A percentile compares a stretch with the other conserved stretches of the same genome.
Evolutionary conservation across 2,329 filamentous ascomycete genomes (phyloP).

Genomic region (Metarhizium album): DNA sequence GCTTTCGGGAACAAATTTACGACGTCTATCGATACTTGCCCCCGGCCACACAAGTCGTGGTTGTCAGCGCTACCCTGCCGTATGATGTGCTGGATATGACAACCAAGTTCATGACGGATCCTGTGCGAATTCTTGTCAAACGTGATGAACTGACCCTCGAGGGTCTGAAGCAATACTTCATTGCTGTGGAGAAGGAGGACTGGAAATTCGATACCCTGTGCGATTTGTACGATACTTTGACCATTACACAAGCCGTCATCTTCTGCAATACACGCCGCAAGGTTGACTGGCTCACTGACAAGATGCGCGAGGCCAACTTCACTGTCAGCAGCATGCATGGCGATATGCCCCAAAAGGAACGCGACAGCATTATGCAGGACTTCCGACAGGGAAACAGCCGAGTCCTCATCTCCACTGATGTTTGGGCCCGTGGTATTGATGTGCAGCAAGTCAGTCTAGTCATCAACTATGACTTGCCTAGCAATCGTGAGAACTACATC

Average conservation of each 20-base stretch:
- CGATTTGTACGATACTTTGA: conserved; percentile 96
- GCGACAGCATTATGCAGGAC: conserved; percentile 98
- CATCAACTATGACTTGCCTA: conserved; percentile 97
- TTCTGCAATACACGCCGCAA: conserved; percentile 99
- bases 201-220: conserved; percentile 99
- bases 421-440: conserved; percentile 97
- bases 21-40: conserved; percentile 96
- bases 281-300: conserved; percentile 98
- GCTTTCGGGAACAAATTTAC: conserved; percentile 98
- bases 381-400: conserved; percentile 94
- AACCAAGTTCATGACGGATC: conserved; percentile 99
- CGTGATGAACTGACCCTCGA: conserved; percentile 97
- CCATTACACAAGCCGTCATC: conserved; percentile 97
- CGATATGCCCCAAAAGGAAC: conserved; percentile 97
- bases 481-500: conserved; percentile 99
- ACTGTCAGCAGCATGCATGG: conserved; percentile 98
- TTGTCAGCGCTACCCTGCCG: conserved; percentile 90
- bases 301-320: conserved; percentile 98
- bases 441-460: conserved; percentile 97
- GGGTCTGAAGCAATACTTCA: conserved; percentile 97
- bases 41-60: conserved; percentile 94
- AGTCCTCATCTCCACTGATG: conserved; percentile 93
- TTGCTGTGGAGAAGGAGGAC: conserved; percentile 97
- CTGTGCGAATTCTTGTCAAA: conserved; percentile 92
- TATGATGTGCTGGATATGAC: conserved; percentile 99